Evolutionary conservation across 805 yeast species (phyloP).

Genomic region (Helenozyma rhizophorensis): DNA sequence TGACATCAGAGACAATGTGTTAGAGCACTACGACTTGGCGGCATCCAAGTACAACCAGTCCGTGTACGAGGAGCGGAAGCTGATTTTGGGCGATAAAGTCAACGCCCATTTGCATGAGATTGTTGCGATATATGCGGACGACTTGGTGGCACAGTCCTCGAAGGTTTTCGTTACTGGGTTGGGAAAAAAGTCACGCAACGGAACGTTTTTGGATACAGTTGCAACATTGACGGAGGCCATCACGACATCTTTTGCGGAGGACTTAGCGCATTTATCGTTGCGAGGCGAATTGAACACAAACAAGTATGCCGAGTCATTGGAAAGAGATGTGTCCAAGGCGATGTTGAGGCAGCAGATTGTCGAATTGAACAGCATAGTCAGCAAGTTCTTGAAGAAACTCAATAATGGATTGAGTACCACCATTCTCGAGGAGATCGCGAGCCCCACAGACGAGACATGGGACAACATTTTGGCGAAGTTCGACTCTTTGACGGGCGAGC

Average conservation of each 20-base stretch:
- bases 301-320: constrained; percentile 12
- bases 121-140: constrained; percentile 27
- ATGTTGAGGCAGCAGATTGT: constrained; percentile 29
- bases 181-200: constrained; percentile 8
- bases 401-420: constrained; percentile 45
- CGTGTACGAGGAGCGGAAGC: constrained; percentile 65
- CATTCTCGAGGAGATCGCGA: constrained; percentile 43
- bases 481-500: constrained; percentile 49
- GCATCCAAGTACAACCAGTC: constrained; percentile 72
- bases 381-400: constrained; percentile 45
- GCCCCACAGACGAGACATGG: constrained; percentile 41
- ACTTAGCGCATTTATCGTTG: constrained; percentile 21
- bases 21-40: constrained; percentile 55
- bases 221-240: constrained; percentile 9
- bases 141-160: constrained; percentile 6
- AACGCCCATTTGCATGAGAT: constrained; percentile 39
- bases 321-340: constrained; percentile 19
- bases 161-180: constrained; percentile 8
- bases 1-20: constrained; percentile 40
- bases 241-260: constrained; percentile 11
- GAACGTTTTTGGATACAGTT: constrained; percentile 12
- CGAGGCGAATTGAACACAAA: constrained; percentile 25
- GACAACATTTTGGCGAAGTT: constrained; percentile 16
- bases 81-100: constrained; percentile 44
- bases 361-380: constrained; percentile 30